Evolutionary conservation across 2,329 filamentous ascomycete species (phyloP), one percentile per base, ranked within the genome.

Genomic region (Monosporascus ibericus): DNA sequence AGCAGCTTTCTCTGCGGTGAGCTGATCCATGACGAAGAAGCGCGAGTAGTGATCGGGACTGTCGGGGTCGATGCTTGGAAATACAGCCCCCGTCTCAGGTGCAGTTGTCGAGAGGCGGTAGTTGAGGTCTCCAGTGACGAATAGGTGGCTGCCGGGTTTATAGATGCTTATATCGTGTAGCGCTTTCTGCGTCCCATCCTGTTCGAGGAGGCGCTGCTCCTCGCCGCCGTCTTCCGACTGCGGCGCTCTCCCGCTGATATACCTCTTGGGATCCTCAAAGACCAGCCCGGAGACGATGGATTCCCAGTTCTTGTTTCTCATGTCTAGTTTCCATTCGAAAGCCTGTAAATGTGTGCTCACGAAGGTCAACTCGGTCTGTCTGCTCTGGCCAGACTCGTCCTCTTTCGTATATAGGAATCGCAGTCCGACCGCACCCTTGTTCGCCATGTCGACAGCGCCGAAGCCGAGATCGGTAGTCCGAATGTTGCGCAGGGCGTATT

Each of bases 71-170:
- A 65, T 77, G 74, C 68, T 86, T 69, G 61, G 94, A 81, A 79
- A 90, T 48, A 63, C 75, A 48, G 88, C 84, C 2, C 76, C 71
- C 0, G 79, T 73, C 0, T 76, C 72, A 0, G 92, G 91, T 0
- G 79, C 74, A 1, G 76, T 78, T 56, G 84, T 79, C 7, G 85
- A 83, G 18, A 92, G 95, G 60, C 94, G 87, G 71, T 99, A 99
- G 75, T 99, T 99, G 55, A 99, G 79, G 68, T 99, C 94, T 24
- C 94, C 94, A 0, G 86, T 87, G 47, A 97, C 77, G 67, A 97
- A 95, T 1, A 96, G 75, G 67, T 95, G 85, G 3, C 85, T 85
- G 3, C 78, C 80, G 1, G 89, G 83, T 48, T 81, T 82, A 73
- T 92, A 96, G 52, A 97, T 82, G 36, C 83, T 84, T 40, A 82